These are phyloP conservation scores for Hydnum rufescens DNA, from an alignment of 768 basidiomycete species.

Conservation along the genomic window DNA sequence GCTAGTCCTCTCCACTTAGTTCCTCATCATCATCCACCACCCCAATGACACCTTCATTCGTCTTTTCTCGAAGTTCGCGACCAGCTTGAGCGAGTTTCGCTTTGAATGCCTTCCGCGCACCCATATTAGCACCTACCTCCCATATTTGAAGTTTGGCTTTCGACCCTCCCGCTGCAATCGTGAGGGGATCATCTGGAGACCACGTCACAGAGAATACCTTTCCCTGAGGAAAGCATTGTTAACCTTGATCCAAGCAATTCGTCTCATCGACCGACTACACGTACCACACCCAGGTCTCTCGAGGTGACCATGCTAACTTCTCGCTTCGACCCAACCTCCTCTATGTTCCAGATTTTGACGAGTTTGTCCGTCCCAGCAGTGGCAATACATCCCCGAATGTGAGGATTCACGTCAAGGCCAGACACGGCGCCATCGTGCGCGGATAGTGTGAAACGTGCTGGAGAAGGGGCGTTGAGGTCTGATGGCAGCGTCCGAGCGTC, in stretches of 20 bases:
- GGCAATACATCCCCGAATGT: conserved; percentile 73
- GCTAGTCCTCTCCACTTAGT: conserved; percentile 19
- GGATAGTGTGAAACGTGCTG: conserved; percentile 67
- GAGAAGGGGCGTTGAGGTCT: conserved; percentile 39
- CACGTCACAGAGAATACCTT: conserved; percentile 85
- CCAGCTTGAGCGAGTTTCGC: conserved; percentile 59
- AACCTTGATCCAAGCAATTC: too few species aligned
- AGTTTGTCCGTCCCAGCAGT: conserved; percentile 87
- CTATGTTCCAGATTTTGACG: conserved; percentile 71
- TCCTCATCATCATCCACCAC: conserved; percentile 45
- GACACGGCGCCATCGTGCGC: conserved; percentile 87
- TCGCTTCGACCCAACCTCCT: conserved; percentile 39
- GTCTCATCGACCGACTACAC: too few species aligned
- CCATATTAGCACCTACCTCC: conserved; percentile 67
- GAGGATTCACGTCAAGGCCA: conserved; percentile 76
- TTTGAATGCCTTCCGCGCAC: conserved; percentile 67
- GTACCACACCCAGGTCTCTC: background rate
- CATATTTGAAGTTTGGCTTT: conserved; percentile 82
- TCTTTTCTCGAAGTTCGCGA: conserved; percentile 41
- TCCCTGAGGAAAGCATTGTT: conserved; percentile 47
- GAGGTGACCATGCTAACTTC: conserved; percentile 55
- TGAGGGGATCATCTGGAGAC: conserved; percentile 89
- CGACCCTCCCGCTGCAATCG: conserved; percentile 83
- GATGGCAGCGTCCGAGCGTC: conserved; percentile 72
- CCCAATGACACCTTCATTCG: conserved; percentile 16